phyloP scores from a whole-genome alignment of 192 early-diverging fungal species.

The Coemansia sp. region DNA sequence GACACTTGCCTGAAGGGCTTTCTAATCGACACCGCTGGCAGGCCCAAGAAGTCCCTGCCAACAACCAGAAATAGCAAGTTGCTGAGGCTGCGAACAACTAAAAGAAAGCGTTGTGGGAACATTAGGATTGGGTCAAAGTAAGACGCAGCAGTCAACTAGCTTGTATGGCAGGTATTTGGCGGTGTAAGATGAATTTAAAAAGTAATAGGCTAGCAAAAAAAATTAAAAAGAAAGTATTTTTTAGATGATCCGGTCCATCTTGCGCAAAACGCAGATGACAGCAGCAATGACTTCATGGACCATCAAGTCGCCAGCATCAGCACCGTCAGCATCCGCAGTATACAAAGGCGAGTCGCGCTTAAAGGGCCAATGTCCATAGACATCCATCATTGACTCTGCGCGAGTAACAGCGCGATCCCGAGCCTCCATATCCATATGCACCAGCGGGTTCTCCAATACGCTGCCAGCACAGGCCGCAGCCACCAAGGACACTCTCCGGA shows the following conservation, averaged over 20 bases:
- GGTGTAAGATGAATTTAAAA: background rate
- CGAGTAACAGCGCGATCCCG: slow-evolving; percentile 85
- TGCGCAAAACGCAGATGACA: slow-evolving; percentile 84
- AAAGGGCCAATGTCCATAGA: slow-evolving; percentile 78
- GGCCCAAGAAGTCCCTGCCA: too few relatives aligned
- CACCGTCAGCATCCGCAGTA: slow-evolving; percentile 59
- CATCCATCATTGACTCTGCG: slow-evolving; percentile 89
- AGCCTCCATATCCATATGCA: slow-evolving; percentile 79
- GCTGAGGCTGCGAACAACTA: too few relatives aligned
- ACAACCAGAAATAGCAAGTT: too few relatives aligned
- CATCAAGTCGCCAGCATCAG: slow-evolving; percentile 56
- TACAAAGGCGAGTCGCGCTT: slow-evolving; percentile 61
- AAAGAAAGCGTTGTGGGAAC: too few relatives aligned
- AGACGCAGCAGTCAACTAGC: too few relatives aligned
- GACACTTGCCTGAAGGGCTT: too few relatives aligned
- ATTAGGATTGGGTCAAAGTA: too few relatives aligned
- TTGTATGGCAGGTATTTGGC: background rate
- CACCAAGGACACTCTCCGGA: slow-evolving; percentile 85
- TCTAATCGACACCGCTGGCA: too few relatives aligned
- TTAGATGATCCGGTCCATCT: slow-evolving; percentile 83
- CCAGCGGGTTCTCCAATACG: slow-evolving; percentile 94
- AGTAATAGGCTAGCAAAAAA: background rate
- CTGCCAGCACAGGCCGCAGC: slow-evolving; percentile 96
- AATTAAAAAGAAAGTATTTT: background rate
- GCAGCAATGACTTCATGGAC: slow-evolving; percentile 73